Base-by-base conservation (phyloP, 2,329 filamentous ascomycete species). In the Ceratocystis papillata region DNA sequence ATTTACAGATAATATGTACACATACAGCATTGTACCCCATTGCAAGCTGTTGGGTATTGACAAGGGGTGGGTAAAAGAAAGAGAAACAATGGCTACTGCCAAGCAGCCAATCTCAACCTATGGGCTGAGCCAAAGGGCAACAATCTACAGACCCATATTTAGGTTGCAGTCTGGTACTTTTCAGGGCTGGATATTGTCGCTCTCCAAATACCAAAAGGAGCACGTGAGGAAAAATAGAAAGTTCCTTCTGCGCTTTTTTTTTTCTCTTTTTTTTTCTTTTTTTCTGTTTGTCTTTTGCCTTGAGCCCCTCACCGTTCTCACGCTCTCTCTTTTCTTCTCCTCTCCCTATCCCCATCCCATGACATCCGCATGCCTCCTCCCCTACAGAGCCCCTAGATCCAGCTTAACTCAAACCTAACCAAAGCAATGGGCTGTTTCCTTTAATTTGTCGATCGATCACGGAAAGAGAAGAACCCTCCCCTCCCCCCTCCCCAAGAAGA, bases 381-480 rank as follows among this genome's bases (percentile, higher is more conserved):
- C 55, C 12, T n/a, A 37, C 15, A 37, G 48, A 22, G 55, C 55
- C 55, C 55, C 55, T 59, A 59, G 10, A 37, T 30, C 55, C 28
- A 59, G 17, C 28, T 20, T 4, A 30, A 41, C 37, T 12, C 37
- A 41, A 41, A 41, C 37, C 10, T 41, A 41, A 41, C 37, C 37
- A 41, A n/a, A 50, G 22, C 46, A 50, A 50, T 7, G 33, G 55
- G 12, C 28, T 33, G 28, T 8, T 59, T 53, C 15, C 37, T 41
- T 41, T 41, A 41, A 12, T 59, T 33, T 37, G 55, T 59, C 55
- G 55, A 59, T 59, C 55, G 55, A 59, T 59, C 55, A 37, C 17
- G 12, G 20, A 53, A 53, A 53, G 25, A 25, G 25, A 25, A 53
- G 20, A 10, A 3, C 3, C 10, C 10, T 3, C 37, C 1, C 10